Conservation (phyloP, 257 asterid genomes). For the Coffea eugenioides region DNA sequence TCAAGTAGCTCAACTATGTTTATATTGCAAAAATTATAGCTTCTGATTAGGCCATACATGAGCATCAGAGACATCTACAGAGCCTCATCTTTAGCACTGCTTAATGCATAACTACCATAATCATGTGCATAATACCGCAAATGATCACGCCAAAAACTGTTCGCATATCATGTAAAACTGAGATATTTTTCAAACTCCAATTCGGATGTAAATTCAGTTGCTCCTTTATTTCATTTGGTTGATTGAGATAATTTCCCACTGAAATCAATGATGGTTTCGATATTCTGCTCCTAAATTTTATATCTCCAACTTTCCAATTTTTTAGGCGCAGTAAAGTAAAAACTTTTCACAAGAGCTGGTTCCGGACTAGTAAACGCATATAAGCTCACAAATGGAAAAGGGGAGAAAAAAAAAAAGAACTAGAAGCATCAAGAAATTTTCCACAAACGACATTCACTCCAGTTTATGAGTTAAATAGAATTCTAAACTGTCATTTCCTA, state of each 20-base stretch:
- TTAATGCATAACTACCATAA: no score
- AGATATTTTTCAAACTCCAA: no score
- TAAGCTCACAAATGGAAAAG: background rate
- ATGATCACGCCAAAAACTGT: background rate
- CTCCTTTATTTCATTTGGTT: background rate
- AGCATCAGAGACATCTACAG: no score
- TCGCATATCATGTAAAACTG: no score
- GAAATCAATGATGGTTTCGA: background rate
- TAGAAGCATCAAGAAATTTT: no score
- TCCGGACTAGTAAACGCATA: no score
- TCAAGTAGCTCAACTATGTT: no score
- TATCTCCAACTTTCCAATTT: background rate
- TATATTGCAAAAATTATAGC: no score
- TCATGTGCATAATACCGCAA: no score
- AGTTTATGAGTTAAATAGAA: background rate
- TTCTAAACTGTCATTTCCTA: background rate
- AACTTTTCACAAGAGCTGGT: background rate
- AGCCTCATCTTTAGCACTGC: no score
- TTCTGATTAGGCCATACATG: no score
- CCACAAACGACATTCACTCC: no score
- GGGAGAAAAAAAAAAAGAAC: background rate
- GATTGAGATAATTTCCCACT: background rate
- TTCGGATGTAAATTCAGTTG: background rate
- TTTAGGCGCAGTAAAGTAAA: background rate
- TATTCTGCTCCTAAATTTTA: background rate